A percentile compares a stretch with the other conserved stretches of the same genome.
Conservation (phyloP, 805 yeast species). For the Kodamaea lidongshanica region DNA sequence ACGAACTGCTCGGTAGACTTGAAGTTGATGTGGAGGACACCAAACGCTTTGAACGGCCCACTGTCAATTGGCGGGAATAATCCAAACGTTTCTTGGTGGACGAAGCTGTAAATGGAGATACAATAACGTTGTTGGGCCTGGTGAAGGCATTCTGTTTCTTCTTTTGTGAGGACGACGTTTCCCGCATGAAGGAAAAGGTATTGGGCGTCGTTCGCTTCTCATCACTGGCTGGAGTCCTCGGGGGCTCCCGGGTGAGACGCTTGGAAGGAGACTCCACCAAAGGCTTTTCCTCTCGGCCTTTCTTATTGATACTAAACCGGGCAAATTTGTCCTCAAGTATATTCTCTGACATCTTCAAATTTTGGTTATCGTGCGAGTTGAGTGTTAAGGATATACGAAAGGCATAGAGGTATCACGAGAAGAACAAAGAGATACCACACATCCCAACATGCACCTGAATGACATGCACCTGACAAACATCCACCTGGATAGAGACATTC, state of each 20-base stretch:
- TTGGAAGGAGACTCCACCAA: constrained; percentile 4
- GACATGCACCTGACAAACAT: too few species aligned
- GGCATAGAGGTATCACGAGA: too few species aligned
- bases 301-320: constrained; percentile 22
- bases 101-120: constrained; percentile 3
- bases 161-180: constrained; percentile 32
- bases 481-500: constrained; percentile 24
- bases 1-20: too few species aligned
- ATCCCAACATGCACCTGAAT: too few species aligned
- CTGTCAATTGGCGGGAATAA: constrained; percentile 14
- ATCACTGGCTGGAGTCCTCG: constrained; percentile 4
- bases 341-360: constrained; percentile 6
- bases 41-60: constrained; percentile 12
- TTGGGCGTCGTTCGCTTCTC: constrained; percentile 15
- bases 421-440: too few species aligned
- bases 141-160: constrained; percentile 18
- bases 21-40: too few species aligned
- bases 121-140: neutral
- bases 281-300: constrained; percentile 17
- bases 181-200: constrained; percentile 35
- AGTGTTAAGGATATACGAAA: too few species aligned
- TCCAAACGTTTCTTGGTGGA: constrained; percentile 15
- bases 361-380: too few species aligned
- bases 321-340: constrained; percentile 27
- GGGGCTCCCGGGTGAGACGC: constrained; percentile 1